A percentile compares a stretch with the other conserved stretches of the same genome.
These are phyloP conservation scores for Streptanthus diversifolius DNA, from an alignment of 345 rosid species.

Conservation along the genomic window DNA sequence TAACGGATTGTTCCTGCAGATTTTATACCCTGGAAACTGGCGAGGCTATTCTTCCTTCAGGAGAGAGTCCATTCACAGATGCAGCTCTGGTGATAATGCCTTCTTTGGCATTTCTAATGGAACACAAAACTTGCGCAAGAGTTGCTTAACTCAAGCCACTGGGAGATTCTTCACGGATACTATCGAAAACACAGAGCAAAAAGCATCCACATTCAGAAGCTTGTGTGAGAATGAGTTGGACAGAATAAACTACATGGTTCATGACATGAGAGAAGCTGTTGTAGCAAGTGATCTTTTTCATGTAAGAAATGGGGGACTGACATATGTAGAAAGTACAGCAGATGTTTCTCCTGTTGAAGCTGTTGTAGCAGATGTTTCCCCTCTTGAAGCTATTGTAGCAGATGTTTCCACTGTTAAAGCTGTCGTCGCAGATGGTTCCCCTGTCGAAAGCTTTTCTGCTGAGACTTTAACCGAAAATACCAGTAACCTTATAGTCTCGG, in stretches of 20 bases:
- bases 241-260: slow-evolving; percentile 34
- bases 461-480: slow-evolving; percentile 40
- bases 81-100: slow-evolving; percentile 40
- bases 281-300: slow-evolving; percentile 22
- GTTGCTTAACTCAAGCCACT: slow-evolving; percentile 47
- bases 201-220: slow-evolving; percentile 21
- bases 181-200: slow-evolving; percentile 34
- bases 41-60: slow-evolving; percentile 36
- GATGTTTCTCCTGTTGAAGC: slow-evolving; percentile 6
- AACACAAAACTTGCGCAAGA: slow-evolving; percentile 32
- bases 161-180: slow-evolving; percentile 42
- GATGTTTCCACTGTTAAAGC: neutral
- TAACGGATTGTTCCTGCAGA: slow-evolving; percentile 40
- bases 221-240: slow-evolving; percentile 36
- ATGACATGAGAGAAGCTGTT: slow-evolving; percentile 41
- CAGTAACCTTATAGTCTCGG: slow-evolving; percentile 29
- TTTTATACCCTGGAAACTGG: slow-evolving; percentile 44
- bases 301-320: slow-evolving; percentile 34
- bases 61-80: slow-evolving; percentile 46
- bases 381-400: neutral
- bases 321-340: slow-evolving; percentile 41
- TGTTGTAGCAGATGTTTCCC: neutral
- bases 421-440: neutral
- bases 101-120: slow-evolving; percentile 39
- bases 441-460: slow-evolving; percentile 26